Percentiles rank a stretch among this genome's conserved stretches.
Evolutionary conservation across 176 grass and related monocot species (phyloP).

Genomic region (Triticum turgidum): DNA sequence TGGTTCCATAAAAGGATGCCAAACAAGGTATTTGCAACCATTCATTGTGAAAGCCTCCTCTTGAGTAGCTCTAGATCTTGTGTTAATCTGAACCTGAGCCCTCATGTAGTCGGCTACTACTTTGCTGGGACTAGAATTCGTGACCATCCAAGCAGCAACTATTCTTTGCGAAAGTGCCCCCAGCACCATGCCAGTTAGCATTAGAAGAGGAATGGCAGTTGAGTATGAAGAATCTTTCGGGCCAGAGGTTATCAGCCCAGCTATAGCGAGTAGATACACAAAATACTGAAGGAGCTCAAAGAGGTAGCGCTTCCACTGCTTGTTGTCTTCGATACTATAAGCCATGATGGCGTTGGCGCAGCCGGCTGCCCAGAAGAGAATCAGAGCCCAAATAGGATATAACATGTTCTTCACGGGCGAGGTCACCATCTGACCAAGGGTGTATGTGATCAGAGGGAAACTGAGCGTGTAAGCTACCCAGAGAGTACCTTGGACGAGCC

Average conservation of each 20-base stretch:
- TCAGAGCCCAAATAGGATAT: background rate
- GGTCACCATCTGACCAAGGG: background rate
- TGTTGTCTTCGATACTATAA: background rate
- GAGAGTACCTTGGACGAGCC: background rate
- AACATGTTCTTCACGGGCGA: background rate
- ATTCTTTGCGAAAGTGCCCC: rapidly evolving
- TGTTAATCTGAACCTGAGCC: background rate
- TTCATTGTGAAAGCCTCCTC: background rate
- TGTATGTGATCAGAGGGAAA: background rate
- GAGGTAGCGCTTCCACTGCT: background rate
- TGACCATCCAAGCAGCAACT: background rate
- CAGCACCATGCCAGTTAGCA: rapidly evolving
- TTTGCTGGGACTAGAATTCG: background rate
- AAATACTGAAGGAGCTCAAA: background rate
- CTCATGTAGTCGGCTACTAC: background rate
- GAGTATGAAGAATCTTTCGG: too few relatives aligned
- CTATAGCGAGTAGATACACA: background rate
- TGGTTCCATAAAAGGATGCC: background rate
- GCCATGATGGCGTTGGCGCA: background rate
- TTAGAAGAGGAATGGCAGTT: background rate
- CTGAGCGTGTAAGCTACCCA: background rate
- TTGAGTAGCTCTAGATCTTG: background rate
- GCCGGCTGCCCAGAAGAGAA: background rate
- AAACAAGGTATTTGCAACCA: background rate
- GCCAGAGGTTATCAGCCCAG: background rate